These are phyloP conservation scores for Tephrocybe sp. DNA, from an alignment of 768 basidiomycete species.

Conservation along the genomic window DNA sequence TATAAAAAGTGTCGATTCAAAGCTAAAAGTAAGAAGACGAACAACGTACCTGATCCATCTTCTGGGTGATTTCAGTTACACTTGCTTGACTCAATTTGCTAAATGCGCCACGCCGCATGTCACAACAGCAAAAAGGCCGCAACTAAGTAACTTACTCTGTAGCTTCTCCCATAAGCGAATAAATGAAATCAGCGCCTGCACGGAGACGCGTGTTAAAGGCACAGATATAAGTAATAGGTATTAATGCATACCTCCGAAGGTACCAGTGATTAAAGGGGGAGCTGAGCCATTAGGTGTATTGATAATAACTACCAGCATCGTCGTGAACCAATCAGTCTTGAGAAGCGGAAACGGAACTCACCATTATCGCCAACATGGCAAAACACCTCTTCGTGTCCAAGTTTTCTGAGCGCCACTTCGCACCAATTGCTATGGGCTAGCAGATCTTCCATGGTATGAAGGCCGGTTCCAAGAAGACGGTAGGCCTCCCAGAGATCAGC, in stretches of 20 bases:
- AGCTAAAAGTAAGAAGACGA: background rate
- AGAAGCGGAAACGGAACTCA: conserved; percentile 9
- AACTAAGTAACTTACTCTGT: conserved; percentile 45
- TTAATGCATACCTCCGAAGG: conserved; percentile 51
- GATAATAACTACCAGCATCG: conserved; percentile 32
- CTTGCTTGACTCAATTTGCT: conserved; percentile 62
- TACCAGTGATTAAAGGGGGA: conserved; percentile 67
- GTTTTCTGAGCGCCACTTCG: conserved; percentile 67
- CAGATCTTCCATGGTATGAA: conserved; percentile 74
- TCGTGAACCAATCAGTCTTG: background rate
- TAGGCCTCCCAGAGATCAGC: conserved; percentile 66
- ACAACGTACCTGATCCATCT: conserved; percentile 41
- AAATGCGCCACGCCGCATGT: conserved; percentile 7
- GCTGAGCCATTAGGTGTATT: conserved; percentile 56
- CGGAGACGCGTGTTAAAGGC: background rate
- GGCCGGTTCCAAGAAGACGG: conserved; percentile 66
- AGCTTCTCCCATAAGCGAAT: conserved; percentile 65
- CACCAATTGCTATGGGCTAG: conserved; percentile 82
- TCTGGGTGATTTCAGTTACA: conserved; percentile 55
- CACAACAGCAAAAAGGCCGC: background rate
- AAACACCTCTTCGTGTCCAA: conserved; percentile 73
- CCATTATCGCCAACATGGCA: conserved; percentile 75
- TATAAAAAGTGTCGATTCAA: background rate
- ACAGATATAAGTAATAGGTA: background rate
- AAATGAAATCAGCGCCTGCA: conserved; percentile 59